Conservation (phyloP, 495 filamentous ascomycete species). For the Tetracladium setigerum region DNA sequence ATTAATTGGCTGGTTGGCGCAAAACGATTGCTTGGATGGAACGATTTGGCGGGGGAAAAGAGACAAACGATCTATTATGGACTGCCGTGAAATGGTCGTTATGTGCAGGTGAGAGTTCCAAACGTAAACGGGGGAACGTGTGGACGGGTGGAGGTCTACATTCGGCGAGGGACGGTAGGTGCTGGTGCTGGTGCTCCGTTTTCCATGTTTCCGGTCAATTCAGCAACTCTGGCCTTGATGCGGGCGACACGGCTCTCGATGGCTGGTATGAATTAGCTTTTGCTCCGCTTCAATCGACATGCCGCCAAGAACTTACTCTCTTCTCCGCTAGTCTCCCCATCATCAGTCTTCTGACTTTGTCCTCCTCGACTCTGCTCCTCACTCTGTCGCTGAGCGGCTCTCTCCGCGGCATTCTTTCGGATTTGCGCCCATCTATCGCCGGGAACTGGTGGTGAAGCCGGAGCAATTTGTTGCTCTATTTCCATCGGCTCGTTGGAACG, state of each 20-base stretch:
- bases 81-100: neutral
- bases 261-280: constrained; percentile 44
- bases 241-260: constrained; percentile 95
- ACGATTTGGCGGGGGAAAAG: neutral
- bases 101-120: neutral
- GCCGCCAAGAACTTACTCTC: constrained; percentile 63
- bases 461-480: constrained; percentile 20
- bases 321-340: constrained; percentile 87
- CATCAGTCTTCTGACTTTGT: constrained; percentile 51
- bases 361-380: constrained; percentile 46
- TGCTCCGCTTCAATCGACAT: neutral
- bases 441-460: constrained; percentile 12
- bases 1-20: neutral
- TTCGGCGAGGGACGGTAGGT: neutral
- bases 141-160: too few species aligned
- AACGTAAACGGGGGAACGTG: too few species aligned
- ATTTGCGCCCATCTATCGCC: constrained; percentile 92
- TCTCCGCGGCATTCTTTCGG: constrained; percentile 83
- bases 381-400: constrained; percentile 49
- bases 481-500: constrained; percentile 2
- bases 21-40: neutral
- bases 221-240: constrained; percentile 94
- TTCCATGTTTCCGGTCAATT: constrained; percentile 82
- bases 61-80: neutral
- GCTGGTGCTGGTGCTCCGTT: constrained; percentile 1